Evolutionary conservation across 1,284 basidiomycete species (phyloP).

Genomic region (Paramarasmius palmivorus): DNA sequence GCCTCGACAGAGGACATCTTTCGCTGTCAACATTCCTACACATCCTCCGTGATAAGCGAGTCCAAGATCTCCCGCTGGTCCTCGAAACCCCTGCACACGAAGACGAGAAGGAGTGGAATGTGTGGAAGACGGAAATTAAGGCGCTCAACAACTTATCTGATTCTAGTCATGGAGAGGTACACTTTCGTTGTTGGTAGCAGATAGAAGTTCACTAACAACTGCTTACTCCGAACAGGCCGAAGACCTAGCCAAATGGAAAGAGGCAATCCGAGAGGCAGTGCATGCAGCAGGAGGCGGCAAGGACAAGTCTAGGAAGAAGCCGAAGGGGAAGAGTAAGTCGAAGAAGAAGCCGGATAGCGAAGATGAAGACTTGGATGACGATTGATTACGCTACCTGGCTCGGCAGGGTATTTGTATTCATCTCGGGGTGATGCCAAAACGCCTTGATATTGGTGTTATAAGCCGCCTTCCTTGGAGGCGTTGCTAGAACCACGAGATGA

Average conservation of each 20-base stretch:
- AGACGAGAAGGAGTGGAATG: conserved; percentile 37
- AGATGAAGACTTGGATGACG: too few relatives aligned
- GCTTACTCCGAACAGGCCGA: conserved; percentile 14
- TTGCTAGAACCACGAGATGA: too few relatives aligned
- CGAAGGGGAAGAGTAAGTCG: not conserved
- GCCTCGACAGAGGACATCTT: conserved; percentile 57
- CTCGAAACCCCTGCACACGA: conserved; percentile 79
- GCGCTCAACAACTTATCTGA: conserved; percentile 52
- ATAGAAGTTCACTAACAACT: not conserved
- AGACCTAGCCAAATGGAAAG: conserved; percentile 16
- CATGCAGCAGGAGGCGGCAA: conserved; percentile 2
- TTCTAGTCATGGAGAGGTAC: not conserved
- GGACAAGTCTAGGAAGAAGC: conserved; percentile 8
- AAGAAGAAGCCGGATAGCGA: too few relatives aligned
- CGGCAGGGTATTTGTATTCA: too few relatives aligned
- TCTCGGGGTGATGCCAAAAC: too few relatives aligned
- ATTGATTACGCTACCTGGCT: too few relatives aligned
- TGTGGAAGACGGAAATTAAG: conserved; percentile 76
- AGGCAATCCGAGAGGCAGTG: conserved; percentile 6
- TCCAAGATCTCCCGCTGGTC: conserved; percentile 74
- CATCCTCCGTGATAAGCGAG: conserved; percentile 70
- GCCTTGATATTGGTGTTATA: too few relatives aligned
- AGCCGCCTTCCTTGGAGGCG: too few relatives aligned
- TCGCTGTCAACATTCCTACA: conserved; percentile 65
- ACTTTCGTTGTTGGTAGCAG: not conserved